Evolutionary conservation across 768 basidiomycete genomes (phyloP).

Genomic region (Serendipita sp.): DNA sequence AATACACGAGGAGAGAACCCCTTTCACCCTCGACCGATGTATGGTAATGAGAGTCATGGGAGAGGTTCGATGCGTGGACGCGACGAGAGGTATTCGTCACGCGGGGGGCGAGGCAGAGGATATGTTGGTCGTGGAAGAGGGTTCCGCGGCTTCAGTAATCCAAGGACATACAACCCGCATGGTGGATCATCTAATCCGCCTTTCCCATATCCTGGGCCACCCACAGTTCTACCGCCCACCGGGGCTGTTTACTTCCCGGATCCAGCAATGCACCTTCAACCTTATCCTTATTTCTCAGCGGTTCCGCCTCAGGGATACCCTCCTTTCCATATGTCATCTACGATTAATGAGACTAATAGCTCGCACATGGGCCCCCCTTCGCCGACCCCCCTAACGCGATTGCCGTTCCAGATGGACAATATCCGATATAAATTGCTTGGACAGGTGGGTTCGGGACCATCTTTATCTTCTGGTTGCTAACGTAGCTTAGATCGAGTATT

Average conservation of each 20-base stretch:
- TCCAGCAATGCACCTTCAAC: background rate
- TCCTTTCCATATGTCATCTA: slow-evolving; percentile 2
- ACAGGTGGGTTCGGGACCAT: background rate
- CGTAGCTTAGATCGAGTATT: slow-evolving; percentile 74
- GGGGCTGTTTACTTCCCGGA: background rate
- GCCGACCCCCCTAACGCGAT: slow-evolving; percentile 19
- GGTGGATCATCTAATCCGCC: slow-evolving; percentile 8
- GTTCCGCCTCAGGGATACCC: background rate
- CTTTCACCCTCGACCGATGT: slow-evolving; percentile 11
- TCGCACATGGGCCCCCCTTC: background rate
- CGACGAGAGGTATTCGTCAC: slow-evolving; percentile 10
- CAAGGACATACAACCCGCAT: slow-evolving; percentile 18
- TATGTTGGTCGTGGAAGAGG: slow-evolving; percentile 24
- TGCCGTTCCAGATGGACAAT: slow-evolving; percentile 10
- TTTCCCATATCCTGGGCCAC: background rate
- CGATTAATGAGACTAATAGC: background rate
- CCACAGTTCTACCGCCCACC: background rate
- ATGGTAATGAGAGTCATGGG: slow-evolving; percentile 19
- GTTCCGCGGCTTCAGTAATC: slow-evolving; percentile 24
- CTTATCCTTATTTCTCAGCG: background rate
- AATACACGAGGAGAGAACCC: background rate
- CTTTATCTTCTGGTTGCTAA: slow-evolving; percentile 16
- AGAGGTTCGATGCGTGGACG: slow-evolving; percentile 12
- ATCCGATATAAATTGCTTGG: background rate
- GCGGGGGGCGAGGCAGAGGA: slow-evolving; percentile 17